Evolutionary conservation across 2,329 filamentous ascomycete genomes (phyloP).

Genomic region (Tolypocladium cylindrosporum): DNA sequence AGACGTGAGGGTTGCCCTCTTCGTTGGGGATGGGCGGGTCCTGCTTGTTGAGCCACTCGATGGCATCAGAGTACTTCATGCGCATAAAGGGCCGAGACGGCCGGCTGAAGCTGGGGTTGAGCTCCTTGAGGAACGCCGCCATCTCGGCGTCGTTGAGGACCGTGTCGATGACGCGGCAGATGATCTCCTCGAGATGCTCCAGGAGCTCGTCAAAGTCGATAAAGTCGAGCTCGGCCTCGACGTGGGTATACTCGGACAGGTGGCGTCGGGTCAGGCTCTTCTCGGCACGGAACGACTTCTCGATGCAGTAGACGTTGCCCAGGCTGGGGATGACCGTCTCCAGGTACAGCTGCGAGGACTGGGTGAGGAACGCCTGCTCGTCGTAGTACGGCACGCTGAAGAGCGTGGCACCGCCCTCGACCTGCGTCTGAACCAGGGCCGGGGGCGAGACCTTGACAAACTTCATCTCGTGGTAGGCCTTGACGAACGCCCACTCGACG

Average conservation of each 20-base stretch:
- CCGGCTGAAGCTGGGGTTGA: constrained; percentile 83
- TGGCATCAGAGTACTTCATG: constrained; percentile 91
- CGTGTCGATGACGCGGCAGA: constrained; percentile 76
- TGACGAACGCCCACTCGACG: constrained; percentile 71
- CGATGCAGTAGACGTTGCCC: constrained; percentile 94
- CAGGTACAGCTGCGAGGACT: constrained; percentile 94
- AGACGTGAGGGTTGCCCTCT: constrained; percentile 78
- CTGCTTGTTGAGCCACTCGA: constrained; percentile 85
- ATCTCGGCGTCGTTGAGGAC: constrained; percentile 64
- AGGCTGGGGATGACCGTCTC: constrained; percentile 87
- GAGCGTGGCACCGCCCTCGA: constrained; percentile 84
- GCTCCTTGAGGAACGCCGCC: constrained; percentile 64
- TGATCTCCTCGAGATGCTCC: constrained; percentile 72
- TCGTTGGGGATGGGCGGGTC: constrained; percentile 71
- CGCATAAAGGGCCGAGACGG: constrained; percentile 82
- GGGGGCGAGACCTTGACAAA: constrained; percentile 81
- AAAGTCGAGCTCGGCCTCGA: constrained; percentile 94
- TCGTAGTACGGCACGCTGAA: constrained; percentile 87
- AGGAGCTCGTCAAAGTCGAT: constrained; percentile 88
- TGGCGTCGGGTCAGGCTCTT: constrained; percentile 92
- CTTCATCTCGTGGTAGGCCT: constrained; percentile 65
- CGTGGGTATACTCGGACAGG: constrained; percentile 90
- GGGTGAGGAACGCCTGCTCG: constrained; percentile 85
- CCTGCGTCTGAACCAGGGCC: constrained; percentile 87
- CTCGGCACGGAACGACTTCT: constrained; percentile 97